Conservation (phyloP, 1,139 yeast genomes). For the Torulaspora globosa region DNA sequence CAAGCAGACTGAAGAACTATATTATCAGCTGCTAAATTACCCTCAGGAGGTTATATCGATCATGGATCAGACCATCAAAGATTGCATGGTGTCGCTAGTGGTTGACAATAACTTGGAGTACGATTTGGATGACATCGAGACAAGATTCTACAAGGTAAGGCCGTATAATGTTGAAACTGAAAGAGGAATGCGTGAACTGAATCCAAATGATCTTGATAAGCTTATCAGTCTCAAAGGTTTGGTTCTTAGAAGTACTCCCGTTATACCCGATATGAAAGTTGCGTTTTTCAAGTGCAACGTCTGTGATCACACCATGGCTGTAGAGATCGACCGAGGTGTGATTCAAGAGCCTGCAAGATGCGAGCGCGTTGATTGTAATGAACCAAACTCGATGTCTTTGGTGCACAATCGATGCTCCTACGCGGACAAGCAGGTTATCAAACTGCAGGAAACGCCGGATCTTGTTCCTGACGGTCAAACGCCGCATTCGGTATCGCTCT, state of each 20-base stretch:
- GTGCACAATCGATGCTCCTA: slow-evolving; percentile 89
- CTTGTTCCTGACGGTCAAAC: slow-evolving; percentile 99
- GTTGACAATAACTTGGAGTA: slow-evolving; percentile 49
- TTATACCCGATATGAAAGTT: slow-evolving; percentile 96
- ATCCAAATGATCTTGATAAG: slow-evolving; percentile 94
- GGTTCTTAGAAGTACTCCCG: slow-evolving; percentile 81
- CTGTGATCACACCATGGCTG: slow-evolving; percentile 88
- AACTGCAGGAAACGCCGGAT: slow-evolving; percentile 95
- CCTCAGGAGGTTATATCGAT: slow-evolving; percentile 97
- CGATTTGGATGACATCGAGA: slow-evolving; percentile 58
- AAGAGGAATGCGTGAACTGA: slow-evolving; percentile 88
- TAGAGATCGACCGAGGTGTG: slow-evolving; percentile 90
- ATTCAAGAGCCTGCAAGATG: slow-evolving; percentile 91
- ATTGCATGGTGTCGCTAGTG: slow-evolving; percentile 76
- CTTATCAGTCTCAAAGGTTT: slow-evolving; percentile 88
- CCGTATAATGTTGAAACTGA: slow-evolving; percentile 72
- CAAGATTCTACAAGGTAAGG: slow-evolving; percentile 78
- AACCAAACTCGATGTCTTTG: slow-evolving; percentile 80
- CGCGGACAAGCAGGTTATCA: slow-evolving; percentile 91
- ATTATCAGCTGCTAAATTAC: slow-evolving; percentile 79
- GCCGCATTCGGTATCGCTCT: slow-evolving; percentile 90
- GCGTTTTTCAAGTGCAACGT: slow-evolving; percentile 95
- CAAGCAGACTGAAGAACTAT: slow-evolving; percentile 71
- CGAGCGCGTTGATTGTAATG: slow-evolving; percentile 85
- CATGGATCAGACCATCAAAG: slow-evolving; percentile 94